Evolutionary conservation across 73 alveolate species (phyloP).

Genomic region (Uronychia setigera): DNA sequence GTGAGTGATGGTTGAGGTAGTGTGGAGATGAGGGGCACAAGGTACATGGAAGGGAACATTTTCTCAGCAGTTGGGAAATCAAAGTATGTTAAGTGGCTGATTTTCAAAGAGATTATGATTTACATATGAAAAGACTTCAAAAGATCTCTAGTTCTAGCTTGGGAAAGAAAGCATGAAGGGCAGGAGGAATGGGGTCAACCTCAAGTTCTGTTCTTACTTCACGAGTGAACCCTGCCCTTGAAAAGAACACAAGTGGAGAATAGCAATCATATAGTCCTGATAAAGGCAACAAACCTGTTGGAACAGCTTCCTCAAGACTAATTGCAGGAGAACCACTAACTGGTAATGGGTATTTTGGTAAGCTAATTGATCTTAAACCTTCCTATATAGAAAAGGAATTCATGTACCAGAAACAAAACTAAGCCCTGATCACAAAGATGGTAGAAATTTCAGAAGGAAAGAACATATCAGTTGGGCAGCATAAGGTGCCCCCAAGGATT

Average conservation of each 20-base stretch:
- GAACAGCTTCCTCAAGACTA: neutral
- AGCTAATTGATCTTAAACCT: neutral
- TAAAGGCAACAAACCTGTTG: too few relatives aligned
- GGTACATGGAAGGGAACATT: neutral
- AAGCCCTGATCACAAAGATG: neutral
- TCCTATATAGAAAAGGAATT: neutral
- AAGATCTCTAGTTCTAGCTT: neutral
- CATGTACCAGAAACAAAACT: neutral
- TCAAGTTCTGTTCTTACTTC: too few relatives aligned
- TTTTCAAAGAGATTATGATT: neutral
- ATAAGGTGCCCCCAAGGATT: neutral
- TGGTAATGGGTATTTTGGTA: neutral
- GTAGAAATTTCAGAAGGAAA: neutral
- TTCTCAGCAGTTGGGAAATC: neutral
- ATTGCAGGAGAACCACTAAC: neutral
- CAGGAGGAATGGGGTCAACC: neutral
- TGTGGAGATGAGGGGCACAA: neutral
- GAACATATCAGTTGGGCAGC: neutral
- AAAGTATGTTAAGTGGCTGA: neutral
- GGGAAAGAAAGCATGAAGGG: neutral
- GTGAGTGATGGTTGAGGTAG: constrained; percentile 4
- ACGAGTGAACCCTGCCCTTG: too few relatives aligned
- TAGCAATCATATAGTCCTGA: too few relatives aligned
- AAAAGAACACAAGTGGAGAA: too few relatives aligned
- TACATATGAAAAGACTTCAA: neutral